These are phyloP conservation scores for Gleditsia sinensis DNA, from an alignment of 306 rosid species.

Conservation along the genomic window DNA sequence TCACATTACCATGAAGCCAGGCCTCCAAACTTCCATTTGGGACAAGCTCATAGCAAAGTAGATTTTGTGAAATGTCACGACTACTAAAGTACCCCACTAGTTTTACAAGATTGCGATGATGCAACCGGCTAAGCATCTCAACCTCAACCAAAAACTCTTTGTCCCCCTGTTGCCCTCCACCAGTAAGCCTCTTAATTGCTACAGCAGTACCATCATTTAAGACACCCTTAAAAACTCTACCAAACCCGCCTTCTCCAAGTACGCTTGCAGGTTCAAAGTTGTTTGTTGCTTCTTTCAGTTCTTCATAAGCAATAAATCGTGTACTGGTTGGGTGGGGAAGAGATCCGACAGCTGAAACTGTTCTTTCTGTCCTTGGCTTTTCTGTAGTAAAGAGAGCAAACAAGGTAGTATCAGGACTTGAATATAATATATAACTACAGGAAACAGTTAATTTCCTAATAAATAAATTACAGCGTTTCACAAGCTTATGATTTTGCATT, in stretches of 20 bases:
- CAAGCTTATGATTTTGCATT: conserved; percentile 2
- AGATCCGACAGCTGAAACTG: conserved; percentile 58
- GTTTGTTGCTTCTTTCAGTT: conserved; percentile 93
- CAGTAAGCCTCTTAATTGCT: conserved; percentile 91
- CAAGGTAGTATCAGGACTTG: background rate
- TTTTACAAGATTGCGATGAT: conserved; percentile 96
- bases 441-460: too few species aligned
- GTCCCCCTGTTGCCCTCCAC: conserved; percentile 95
- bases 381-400: conserved; percentile 45
- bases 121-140: conserved; percentile 98
- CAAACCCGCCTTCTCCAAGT: conserved; percentile 98
- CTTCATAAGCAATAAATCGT: conserved; percentile 88
- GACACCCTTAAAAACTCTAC: conserved; percentile 90
- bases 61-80: conserved; percentile 87
- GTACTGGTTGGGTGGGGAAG: conserved; percentile 92
- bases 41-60: conserved; percentile 96
- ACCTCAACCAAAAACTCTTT: conserved; percentile 94
- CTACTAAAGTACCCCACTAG: conserved; percentile 87
- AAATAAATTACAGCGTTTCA: too few species aligned
- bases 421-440: conserved; percentile 10
- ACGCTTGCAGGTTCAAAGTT: conserved; percentile 81
- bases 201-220: conserved; percentile 93
- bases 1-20: conserved; percentile 92
- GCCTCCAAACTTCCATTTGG: conserved; percentile 98
- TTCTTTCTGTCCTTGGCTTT: conserved; percentile 57